A percentile compares a stretch with the other conserved stretches of the same genome.
Conservation (phyloP, 2,329 filamentous ascomycete species). For the Pseudogymnoascus sp. region DNA sequence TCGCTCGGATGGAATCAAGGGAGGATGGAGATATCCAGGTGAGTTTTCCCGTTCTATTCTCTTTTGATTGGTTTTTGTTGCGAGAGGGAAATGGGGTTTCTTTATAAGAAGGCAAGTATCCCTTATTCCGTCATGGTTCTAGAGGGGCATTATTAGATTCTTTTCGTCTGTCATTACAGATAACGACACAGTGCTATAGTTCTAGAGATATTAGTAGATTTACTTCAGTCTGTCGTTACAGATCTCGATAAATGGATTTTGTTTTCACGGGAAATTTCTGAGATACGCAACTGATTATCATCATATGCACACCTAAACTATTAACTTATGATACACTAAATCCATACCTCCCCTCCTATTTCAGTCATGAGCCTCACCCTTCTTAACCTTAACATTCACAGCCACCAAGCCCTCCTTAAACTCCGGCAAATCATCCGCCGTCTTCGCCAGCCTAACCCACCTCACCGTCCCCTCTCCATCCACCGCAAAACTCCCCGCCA, state of each 20-base stretch:
- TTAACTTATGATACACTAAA: background rate
- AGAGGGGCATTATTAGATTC: background rate
- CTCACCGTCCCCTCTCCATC: slow-evolving; percentile 42
- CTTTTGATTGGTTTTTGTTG: too few species aligned
- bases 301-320: background rate
- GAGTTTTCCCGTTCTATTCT: too few species aligned
- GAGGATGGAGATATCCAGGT: too few species aligned
- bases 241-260: background rate
- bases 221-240: background rate
- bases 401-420: slow-evolving; percentile 38
- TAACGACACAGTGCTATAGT: background rate
- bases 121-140: background rate
- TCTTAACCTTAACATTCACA: slow-evolving; percentile 1
- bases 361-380: background rate
- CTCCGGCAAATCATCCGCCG: slow-evolving; percentile 45
- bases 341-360: background rate
- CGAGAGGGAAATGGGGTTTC: too few species aligned
- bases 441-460: slow-evolving; percentile 40
- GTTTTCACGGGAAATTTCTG: background rate
- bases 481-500: slow-evolving; percentile 53
- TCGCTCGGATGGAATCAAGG: too few species aligned
- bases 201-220: background rate
- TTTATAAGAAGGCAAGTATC: too few species aligned
- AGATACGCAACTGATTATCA: background rate
- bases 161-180: background rate